Conservation (phyloP, 352 stramenopile genomes). For the Globisporangium lucens region DNA sequence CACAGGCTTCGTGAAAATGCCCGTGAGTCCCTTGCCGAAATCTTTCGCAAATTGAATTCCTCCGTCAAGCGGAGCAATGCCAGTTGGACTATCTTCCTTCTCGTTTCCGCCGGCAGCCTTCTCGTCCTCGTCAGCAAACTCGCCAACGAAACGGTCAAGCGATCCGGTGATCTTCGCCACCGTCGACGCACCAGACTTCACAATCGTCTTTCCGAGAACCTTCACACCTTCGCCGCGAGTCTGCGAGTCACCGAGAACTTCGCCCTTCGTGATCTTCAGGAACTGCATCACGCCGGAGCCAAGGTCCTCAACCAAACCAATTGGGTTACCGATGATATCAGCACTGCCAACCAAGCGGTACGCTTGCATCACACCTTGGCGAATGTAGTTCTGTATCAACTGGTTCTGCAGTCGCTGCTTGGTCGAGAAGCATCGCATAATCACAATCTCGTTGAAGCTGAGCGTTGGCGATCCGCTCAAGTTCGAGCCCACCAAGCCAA, state of each 20-base stretch:
- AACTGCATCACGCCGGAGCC: slow-evolving; percentile 86
- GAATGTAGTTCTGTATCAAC: slow-evolving; percentile 79
- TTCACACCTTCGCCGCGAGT: slow-evolving; percentile 85
- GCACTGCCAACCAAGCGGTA: slow-evolving; percentile 82
- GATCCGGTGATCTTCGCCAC: slow-evolving; percentile 83
- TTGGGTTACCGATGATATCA: slow-evolving; percentile 86
- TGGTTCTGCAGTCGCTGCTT: slow-evolving; percentile 76
- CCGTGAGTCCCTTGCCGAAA: slow-evolving; percentile 77
- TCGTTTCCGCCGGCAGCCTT: slow-evolving; percentile 20
- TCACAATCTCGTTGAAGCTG: slow-evolving; percentile 84
- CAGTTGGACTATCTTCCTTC: slow-evolving; percentile 24
- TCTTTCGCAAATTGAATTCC: slow-evolving; percentile 86
- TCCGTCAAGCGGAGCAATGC: slow-evolving; percentile 33
- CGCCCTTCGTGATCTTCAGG: slow-evolving; percentile 87
- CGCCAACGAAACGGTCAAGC: slow-evolving; percentile 82
- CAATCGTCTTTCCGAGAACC: slow-evolving; percentile 82
- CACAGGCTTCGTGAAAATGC: slow-evolving; percentile 86
- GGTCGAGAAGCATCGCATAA: slow-evolving; percentile 79
- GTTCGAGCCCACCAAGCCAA: slow-evolving; percentile 82
- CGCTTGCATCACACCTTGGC: slow-evolving; percentile 78
- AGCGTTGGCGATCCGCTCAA: slow-evolving; percentile 80
- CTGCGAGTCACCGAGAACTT: slow-evolving; percentile 75
- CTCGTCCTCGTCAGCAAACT: slow-evolving; percentile 65
- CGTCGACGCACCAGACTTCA: slow-evolving; percentile 68
- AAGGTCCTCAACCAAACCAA: slow-evolving; percentile 84